Evolutionary conservation across 2,329 filamentous ascomycete genomes (phyloP).

Genomic region (Coniella vitis): DNA sequence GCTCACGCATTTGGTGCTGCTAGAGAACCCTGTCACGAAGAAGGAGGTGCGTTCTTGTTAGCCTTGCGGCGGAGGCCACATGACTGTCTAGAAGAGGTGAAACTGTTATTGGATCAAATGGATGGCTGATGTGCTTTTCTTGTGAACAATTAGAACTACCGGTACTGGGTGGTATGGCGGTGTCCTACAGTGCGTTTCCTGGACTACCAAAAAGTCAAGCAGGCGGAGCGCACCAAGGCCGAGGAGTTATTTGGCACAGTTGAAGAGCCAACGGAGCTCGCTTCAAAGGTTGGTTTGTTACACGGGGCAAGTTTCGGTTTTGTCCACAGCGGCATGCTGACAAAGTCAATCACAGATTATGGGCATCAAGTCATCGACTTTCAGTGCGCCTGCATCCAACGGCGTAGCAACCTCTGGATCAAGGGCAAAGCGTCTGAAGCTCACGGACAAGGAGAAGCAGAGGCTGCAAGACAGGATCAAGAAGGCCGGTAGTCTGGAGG

Average conservation of each 20-base stretch:
- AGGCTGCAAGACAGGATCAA: slow-evolving; percentile 79
- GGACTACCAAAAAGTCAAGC: slow-evolving; percentile 87
- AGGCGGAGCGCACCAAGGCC: slow-evolving; percentile 71
- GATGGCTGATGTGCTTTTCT: slow-evolving; percentile 15
- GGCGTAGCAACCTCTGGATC: slow-evolving; percentile 38
- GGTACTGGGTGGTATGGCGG: slow-evolving; percentile 84
- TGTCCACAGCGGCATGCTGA: slow-evolving; percentile 7
- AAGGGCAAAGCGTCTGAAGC: slow-evolving; percentile 70
- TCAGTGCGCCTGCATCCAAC: slow-evolving; percentile 48
- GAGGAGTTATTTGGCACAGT: slow-evolving; percentile 75
- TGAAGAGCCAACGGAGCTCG: slow-evolving; percentile 72
- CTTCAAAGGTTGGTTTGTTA: slow-evolving; percentile 51
- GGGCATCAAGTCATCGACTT: slow-evolving; percentile 72
- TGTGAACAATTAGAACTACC: slow-evolving; percentile 63
- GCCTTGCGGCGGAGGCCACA: no score
- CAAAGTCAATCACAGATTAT: slow-evolving; percentile 55
- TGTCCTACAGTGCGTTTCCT: slow-evolving; percentile 82
- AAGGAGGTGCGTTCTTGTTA: slow-evolving; percentile 65
- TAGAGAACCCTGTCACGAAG: slow-evolving; percentile 84
- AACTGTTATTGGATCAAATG: no score
- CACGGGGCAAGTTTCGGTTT: not conserved
- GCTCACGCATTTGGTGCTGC: slow-evolving; percentile 72
- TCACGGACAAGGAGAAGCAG: slow-evolving; percentile 84
- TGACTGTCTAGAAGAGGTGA: no score
- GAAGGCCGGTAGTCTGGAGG: slow-evolving; percentile 80